Percentiles rank a stretch among this genome's conserved stretches.
phyloP scores from a whole-genome alignment of 1,284 basidiomycete species.

The Cutaneotrichosporon sp. region DNA sequence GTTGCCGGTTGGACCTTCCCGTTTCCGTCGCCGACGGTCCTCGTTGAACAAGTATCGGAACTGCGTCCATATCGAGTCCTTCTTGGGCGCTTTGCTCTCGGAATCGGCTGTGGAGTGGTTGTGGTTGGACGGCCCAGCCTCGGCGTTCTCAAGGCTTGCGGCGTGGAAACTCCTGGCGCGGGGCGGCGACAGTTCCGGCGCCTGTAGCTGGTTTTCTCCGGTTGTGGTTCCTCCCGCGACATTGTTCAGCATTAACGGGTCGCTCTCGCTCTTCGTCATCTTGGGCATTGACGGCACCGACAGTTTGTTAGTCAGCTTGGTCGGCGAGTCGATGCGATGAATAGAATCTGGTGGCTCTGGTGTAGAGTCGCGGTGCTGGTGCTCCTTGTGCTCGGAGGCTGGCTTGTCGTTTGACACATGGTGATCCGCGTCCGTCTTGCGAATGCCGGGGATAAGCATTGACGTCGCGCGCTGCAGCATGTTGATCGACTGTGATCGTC shows the following conservation, averaged over 20 bases:
- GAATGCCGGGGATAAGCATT: slow-evolving; percentile 54
- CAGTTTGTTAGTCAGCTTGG: slow-evolving; percentile 21
- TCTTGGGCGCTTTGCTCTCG: slow-evolving; percentile 20
- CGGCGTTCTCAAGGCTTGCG: not conserved
- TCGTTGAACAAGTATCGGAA: slow-evolving; percentile 52
- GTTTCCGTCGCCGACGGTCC: slow-evolving; percentile 46
- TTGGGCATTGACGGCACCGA: slow-evolving; percentile 6
- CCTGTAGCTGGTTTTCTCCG: not conserved
- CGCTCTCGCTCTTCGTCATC: slow-evolving; percentile 27
- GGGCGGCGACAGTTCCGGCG: not conserved
- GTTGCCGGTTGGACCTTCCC: slow-evolving; percentile 8
- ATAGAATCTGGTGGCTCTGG: slow-evolving; percentile 1
- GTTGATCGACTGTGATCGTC: slow-evolving; percentile 74
- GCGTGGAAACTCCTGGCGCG: not conserved
- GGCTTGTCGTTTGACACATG: not conserved
- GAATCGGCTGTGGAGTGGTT: no score
- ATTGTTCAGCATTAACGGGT: slow-evolving; percentile 9
- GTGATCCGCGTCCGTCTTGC: slow-evolving; percentile 16
- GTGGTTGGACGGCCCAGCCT: not conserved
- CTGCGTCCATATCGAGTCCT: slow-evolving; percentile 48
- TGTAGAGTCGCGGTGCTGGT: not conserved
- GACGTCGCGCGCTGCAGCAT: slow-evolving; percentile 91
- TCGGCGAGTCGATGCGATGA: slow-evolving; percentile 28
- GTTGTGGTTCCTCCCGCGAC: not conserved
- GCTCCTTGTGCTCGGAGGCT: slow-evolving; percentile 8